Conservation (phyloP, 768 basidiomycete species). For the Tephrocybe sp. region DNA sequence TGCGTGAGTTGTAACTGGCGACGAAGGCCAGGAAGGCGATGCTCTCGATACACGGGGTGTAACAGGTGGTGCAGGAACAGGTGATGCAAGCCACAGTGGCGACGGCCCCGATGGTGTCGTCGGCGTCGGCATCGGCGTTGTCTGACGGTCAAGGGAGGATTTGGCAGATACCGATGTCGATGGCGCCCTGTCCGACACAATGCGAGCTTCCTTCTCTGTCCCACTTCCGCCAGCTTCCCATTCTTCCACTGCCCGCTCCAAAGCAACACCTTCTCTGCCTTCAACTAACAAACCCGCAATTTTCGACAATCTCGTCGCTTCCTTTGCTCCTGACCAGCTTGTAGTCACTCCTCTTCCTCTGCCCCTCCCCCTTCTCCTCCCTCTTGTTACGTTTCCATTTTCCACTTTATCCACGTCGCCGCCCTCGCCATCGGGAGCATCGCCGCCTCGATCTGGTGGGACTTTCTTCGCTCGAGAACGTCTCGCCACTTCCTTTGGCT, state of each 20-base stretch:
- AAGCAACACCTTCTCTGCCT: constrained; percentile 63
- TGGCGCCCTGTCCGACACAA: neutral
- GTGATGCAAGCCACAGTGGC: neutral
- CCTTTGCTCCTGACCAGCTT: neutral
- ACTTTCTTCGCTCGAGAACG: constrained; percentile 17
- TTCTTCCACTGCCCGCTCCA: constrained; percentile 62
- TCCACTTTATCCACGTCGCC: constrained; percentile 11
- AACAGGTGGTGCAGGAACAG: neutral
- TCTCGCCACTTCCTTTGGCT: constrained; percentile 29
- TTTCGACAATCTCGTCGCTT: constrained; percentile 59
- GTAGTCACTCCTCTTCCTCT: constrained; percentile 26
- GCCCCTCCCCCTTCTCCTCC: neutral
- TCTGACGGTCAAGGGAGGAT: neutral
- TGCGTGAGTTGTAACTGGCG: neutral
- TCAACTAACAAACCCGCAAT: constrained; percentile 66
- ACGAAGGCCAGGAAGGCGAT: neutral
- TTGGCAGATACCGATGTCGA: neutral
- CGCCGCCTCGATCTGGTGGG: constrained; percentile 33
- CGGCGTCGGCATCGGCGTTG: neutral
- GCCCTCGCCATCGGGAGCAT: constrained; percentile 20
- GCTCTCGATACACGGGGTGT: neutral
- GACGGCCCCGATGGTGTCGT: neutral
- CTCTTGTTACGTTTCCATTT: neutral
- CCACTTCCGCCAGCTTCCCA: constrained; percentile 45
- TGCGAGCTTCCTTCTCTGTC: neutral